Evolutionary conservation across 1,284 basidiomycete species (phyloP).

Genomic region (Psilocybe mexicana): DNA sequence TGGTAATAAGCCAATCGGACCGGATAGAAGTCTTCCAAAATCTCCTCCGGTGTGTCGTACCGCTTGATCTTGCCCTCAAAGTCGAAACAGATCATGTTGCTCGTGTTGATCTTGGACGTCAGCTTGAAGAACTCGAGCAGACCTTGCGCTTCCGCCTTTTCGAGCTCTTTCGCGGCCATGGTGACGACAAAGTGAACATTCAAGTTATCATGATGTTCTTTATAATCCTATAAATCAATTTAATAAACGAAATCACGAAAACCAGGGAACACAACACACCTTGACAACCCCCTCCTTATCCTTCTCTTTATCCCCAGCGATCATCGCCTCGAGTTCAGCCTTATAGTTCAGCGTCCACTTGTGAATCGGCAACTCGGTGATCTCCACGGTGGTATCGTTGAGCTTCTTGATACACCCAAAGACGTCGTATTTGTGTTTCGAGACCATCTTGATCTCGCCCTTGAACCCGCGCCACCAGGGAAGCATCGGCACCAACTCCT

Average conservation of each 20-base stretch:
- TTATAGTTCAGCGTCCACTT: slow-evolving; percentile 96
- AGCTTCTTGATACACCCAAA: slow-evolving; percentile 77
- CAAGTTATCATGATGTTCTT: slow-evolving; percentile 93
- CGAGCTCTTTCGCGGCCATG: slow-evolving; percentile 80
- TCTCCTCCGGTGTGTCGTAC: slow-evolving; percentile 89
- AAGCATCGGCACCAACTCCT: slow-evolving; percentile 83
- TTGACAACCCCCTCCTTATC: slow-evolving; percentile 73
- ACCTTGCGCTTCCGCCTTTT: slow-evolving; percentile 89
- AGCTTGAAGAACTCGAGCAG: slow-evolving; percentile 93
- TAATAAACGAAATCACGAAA: slow-evolving; percentile 3
- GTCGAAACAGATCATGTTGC: slow-evolving; percentile 99
- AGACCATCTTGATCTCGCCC: slow-evolving; percentile 81
- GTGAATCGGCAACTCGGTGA: slow-evolving; percentile 95
- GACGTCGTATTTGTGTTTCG: slow-evolving; percentile 88
- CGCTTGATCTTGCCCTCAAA: slow-evolving; percentile 95
- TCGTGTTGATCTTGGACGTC: slow-evolving; percentile 79
- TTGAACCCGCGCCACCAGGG: slow-evolving; percentile 99
- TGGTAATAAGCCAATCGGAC: slow-evolving; percentile 90
- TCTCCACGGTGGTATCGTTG: slow-evolving; percentile 88
- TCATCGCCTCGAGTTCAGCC: slow-evolving; percentile 83
- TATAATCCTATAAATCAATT: slow-evolving; percentile 72
- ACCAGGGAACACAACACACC: slow-evolving; percentile 36
- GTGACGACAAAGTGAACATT: slow-evolving; percentile 91
- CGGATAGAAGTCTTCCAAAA: slow-evolving; percentile 93
- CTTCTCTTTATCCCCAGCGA: slow-evolving; percentile 44